These are phyloP conservation scores for Boletus fagicola DNA, from an alignment of 768 basidiomycete genomes.

Conservation along the genomic window DNA sequence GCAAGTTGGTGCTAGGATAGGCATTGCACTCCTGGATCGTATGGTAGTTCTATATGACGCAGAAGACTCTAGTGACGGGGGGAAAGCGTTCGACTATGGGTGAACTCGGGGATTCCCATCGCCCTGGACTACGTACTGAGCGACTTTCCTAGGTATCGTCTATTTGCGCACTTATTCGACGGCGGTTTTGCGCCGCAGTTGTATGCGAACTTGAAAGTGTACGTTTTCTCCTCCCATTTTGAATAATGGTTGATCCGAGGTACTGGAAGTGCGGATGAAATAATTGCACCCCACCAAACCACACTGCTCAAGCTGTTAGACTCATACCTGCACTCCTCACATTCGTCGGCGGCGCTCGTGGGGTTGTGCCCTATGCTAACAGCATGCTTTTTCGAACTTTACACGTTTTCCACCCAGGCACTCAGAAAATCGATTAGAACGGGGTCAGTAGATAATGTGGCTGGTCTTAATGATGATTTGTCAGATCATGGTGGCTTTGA, in stretches of 20 bases:
- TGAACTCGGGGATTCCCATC: constrained; percentile 30
- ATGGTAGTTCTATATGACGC: constrained; percentile 71
- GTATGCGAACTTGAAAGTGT: constrained; percentile 64
- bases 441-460: constrained; percentile 9
- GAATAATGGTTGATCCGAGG: constrained; percentile 8
- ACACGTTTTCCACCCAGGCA: constrained; percentile 53
- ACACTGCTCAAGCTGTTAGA: constrained; percentile 87
- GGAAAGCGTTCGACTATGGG: constrained; percentile 76
- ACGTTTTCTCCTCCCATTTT: constrained; percentile 24
- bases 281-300: constrained; percentile 81
- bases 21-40: constrained; percentile 64
- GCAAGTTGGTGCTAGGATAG: constrained; percentile 60
- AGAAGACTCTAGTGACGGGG: constrained; percentile 61
- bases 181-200: constrained; percentile 55
- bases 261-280: constrained; percentile 56
- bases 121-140: constrained; percentile 9
- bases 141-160: constrained; percentile 50
- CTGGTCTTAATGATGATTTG: neutral
- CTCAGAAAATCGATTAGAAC: constrained; percentile 47
- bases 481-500: constrained; percentile 50
- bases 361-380: constrained; percentile 58
- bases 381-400: constrained; percentile 59
- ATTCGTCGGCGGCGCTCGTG: constrained; percentile 37
- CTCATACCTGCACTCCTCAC: constrained; percentile 68
- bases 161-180: constrained; percentile 64